Conservation (phyloP, 345 rosid genomes). For the Euphorbia lathyris region DNA sequence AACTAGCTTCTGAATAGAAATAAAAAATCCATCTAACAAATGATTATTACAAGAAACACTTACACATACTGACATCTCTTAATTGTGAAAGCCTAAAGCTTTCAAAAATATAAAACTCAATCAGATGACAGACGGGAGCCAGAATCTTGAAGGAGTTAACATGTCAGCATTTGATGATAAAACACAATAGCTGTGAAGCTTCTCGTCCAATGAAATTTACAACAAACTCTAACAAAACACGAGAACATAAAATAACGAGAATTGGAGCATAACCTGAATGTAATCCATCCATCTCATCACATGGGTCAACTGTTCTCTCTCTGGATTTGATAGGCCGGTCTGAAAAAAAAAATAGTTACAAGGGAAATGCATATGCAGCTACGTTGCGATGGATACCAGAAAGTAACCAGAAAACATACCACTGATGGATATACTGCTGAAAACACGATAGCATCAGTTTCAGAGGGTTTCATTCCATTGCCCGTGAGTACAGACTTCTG, state of each 20-base stretch:
- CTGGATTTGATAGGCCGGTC: conserved; percentile 52
- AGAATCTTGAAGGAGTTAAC: not conserved
- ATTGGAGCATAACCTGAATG: conserved; percentile 56
- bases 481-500: conserved; percentile 66
- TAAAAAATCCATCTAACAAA: not conserved
- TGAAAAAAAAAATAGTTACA: conserved; percentile 17
- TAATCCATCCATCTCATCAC: conserved; percentile 83
- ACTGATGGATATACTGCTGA: conserved; percentile 60
- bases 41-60: not conserved
- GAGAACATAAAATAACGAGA: conserved; percentile 2
- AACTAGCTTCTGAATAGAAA: not conserved
- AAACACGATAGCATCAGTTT: conserved; percentile 67
- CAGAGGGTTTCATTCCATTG: conserved; percentile 73
- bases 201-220: not conserved
- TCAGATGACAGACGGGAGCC: not conserved
- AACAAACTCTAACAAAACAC: not conserved
- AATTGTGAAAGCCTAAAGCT: not conserved
- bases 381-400: not conserved
- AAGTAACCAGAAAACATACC: conserved; percentile 38
- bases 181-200: not conserved
- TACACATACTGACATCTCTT: not conserved
- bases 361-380: not conserved
- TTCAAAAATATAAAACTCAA: not conserved
- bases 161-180: not conserved
- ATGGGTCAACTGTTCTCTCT: conserved; percentile 55